Conservation (phyloP, 306 rosid genomes). For the Fragaria vesca region DNA sequence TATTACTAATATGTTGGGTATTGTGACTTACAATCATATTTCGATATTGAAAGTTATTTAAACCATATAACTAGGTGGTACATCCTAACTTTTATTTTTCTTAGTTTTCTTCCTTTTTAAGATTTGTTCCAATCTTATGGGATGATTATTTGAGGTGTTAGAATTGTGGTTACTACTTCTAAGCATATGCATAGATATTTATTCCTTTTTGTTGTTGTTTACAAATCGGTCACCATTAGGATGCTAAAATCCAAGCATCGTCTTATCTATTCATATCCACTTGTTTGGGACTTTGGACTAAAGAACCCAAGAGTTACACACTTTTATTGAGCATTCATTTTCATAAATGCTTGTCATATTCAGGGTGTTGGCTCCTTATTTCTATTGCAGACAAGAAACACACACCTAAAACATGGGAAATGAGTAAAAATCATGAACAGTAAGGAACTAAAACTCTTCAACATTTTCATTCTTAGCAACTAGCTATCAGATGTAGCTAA, state of each 20-base stretch:
- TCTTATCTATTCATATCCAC: not conserved
- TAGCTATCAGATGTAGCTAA: too few relatives aligned
- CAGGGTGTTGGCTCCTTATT: not conserved
- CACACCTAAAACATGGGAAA: not conserved
- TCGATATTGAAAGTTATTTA: too few relatives aligned
- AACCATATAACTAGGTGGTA: too few relatives aligned
- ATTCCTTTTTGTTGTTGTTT: not conserved
- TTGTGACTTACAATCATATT: not conserved
- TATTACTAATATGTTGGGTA: not conserved
- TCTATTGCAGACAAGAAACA: not conserved
- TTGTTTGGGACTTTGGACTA: not conserved
- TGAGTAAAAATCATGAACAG: not conserved
- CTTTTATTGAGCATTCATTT: not conserved
- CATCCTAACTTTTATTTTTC: not conserved
- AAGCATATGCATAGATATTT: not conserved
- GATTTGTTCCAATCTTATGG: not conserved
- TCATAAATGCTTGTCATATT: not conserved
- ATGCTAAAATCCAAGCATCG: not conserved
- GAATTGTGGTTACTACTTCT: not conserved
- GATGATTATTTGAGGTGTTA: not conserved
- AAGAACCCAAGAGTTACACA: not conserved
- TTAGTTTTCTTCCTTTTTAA: not conserved
- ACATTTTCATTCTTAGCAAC: not conserved
- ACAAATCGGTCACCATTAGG: not conserved
- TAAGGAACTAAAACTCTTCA: not conserved